Base-by-base conservation (phyloP, 2,329 filamentous ascomycete genomes). In the Aureobasidium leucospermi region DNA sequence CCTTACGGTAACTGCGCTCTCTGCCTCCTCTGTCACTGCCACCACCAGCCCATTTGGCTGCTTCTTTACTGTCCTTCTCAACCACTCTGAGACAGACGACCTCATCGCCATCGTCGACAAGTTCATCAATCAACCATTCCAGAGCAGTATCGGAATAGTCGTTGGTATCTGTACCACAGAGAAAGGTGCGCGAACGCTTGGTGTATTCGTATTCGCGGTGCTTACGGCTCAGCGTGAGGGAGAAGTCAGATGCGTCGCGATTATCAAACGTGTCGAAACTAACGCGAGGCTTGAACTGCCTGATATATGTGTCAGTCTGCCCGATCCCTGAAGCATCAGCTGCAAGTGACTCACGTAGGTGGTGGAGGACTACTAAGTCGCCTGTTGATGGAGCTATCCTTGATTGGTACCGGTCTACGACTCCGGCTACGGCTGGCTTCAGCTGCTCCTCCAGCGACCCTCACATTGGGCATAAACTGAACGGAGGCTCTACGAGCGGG, bases 101-200 rank as follows among this genome's bases (percentile, higher is more conserved):
- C 73, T 96, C 90, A 70, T 96, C 92, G 16, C 92, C 91, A 68
- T 96, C 92, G 67, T 96, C 91, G 42, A 96, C 90, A 59, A 96
- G 80, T 74, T 96, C 90, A 67, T 95, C 90, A 41, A 96, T 83
- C 53, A 96, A 80, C 91, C 91, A 96, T 73, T 95, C 89, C 16
- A 96, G 79, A 15, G 92, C 92, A 73, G 93, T 94, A 63, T 96
- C 89, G 6, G 90, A 96, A 73, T 96, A 96, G 61, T 90, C 84
- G 67, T 96, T 91, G 68, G 93, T 89, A 73, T 96, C 92, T 16
- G 92, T 88, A 19, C 92, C 92, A 64, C 92, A 93, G 70, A 96
- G 85, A 67, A 96, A 96, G 8, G 90, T 95, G 57, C 92, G 85
- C 58, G 89, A 94, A 61, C 89, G 83, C 62, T 90, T 86, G 43